These are phyloP conservation scores for Trametes sp. DNA, from an alignment of 1,284 basidiomycete species.

Conservation along the genomic window DNA sequence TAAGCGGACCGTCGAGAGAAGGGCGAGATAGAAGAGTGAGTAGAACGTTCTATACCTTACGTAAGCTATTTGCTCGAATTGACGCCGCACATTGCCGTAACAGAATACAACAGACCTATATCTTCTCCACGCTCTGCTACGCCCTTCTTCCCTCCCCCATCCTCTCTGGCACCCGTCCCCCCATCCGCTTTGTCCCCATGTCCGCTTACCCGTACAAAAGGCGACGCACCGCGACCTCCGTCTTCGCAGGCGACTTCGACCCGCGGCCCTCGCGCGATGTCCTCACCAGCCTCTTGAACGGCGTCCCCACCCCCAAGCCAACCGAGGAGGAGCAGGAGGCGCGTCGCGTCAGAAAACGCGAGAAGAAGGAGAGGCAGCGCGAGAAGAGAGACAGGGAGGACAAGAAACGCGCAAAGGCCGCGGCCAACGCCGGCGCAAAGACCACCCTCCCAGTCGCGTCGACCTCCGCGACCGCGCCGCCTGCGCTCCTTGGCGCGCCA, in stretches of 20 bases:
- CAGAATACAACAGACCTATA: slow-evolving; percentile 41
- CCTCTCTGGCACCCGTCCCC: slow-evolving; percentile 20
- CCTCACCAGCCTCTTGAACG: slow-evolving; percentile 78
- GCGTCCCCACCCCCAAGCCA: slow-evolving; percentile 67
- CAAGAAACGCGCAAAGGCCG: slow-evolving; percentile 43
- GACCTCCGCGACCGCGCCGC: slow-evolving; percentile 26
- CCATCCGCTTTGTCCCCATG: slow-evolving; percentile 29
- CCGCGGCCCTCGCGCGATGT: slow-evolving; percentile 70
- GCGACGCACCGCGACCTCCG: slow-evolving; percentile 74
- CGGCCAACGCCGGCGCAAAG: slow-evolving; percentile 34
- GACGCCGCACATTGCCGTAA: slow-evolving; percentile 39
- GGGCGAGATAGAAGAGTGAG: slow-evolving; percentile 27
- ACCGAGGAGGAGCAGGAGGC: slow-evolving; percentile 66
- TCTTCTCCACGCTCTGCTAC: slow-evolving; percentile 37
- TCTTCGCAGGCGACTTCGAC: slow-evolving; percentile 79
- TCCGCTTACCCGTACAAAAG: slow-evolving; percentile 36
- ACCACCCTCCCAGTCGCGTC: slow-evolving; percentile 25
- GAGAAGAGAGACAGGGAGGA: slow-evolving; percentile 46
- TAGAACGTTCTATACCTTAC: slow-evolving; percentile 37
- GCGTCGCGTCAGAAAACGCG: slow-evolving; percentile 62
- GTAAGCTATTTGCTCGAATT: slow-evolving; percentile 38
- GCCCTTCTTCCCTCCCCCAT: slow-evolving; percentile 34
- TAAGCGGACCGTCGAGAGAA: slow-evolving; percentile 25
- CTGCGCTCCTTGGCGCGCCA: slow-evolving; percentile 26
- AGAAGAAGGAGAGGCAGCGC: slow-evolving; percentile 55